Evolutionary conservation across 495 filamentous ascomycete species (phyloP).

Genomic region (Hypoxylon lienhwacheense): DNA sequence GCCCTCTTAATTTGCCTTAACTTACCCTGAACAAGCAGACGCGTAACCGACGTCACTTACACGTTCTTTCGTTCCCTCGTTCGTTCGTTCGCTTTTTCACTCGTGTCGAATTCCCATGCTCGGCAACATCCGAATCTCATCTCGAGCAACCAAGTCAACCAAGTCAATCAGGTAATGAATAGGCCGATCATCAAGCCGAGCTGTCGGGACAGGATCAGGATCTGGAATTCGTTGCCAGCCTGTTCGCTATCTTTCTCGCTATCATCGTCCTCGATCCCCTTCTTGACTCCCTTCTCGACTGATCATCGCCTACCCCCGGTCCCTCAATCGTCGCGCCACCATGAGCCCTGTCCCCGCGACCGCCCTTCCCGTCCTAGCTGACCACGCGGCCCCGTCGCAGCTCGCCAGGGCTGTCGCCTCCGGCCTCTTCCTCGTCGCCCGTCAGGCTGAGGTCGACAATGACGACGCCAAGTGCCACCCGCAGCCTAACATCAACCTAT

Average conservation of each 20-base stretch:
- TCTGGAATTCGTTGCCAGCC: constrained; percentile 3
- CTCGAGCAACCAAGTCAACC: background rate
- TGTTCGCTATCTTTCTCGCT: background rate
- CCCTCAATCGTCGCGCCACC: background rate
- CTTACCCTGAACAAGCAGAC: no score
- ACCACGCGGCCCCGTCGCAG: constrained; percentile 5
- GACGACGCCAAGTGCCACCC: constrained; percentile 32
- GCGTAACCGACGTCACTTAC: background rate
- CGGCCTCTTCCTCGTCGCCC: background rate
- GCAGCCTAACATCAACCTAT: constrained; percentile 34
- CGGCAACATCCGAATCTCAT: constrained; percentile 16
- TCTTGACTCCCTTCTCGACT: no score
- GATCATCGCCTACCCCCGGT: background rate
- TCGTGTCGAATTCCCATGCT: background rate
- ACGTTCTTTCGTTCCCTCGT: background rate
- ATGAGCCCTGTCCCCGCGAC: constrained; percentile 27
- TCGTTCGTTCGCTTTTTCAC: background rate
- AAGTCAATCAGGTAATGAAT: constrained; percentile 17
- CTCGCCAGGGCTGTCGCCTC: constrained; percentile 21
- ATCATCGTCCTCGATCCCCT: no score
- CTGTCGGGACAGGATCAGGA: constrained; percentile 12
- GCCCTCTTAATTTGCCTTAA: no score
- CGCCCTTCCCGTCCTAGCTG: no score
- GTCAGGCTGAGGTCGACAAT: constrained; percentile 8
- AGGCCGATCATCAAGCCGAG: constrained; percentile 6